Evolutionary conservation across 805 yeast species (phyloP).

Genomic region (Tetrapisispora namnaoensis): DNA sequence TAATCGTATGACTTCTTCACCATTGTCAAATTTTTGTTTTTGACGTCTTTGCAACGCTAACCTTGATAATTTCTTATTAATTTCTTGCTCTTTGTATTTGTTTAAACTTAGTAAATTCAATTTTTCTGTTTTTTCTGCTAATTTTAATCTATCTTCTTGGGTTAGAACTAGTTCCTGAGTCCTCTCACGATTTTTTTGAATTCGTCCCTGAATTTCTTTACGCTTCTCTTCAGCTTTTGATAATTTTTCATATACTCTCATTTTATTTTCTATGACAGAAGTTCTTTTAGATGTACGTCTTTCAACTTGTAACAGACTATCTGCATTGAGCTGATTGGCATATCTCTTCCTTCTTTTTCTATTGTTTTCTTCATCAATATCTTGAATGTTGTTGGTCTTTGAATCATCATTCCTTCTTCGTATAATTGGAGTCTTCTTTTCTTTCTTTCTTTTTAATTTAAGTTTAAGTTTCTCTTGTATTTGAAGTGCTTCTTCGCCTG

Average conservation of each 20-base stretch:
- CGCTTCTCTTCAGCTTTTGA: slow-evolving; percentile 57
- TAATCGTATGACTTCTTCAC: slow-evolving; percentile 17
- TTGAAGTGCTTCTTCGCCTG: slow-evolving; percentile 56
- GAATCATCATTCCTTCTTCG: slow-evolving; percentile 17
- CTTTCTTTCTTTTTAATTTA: slow-evolving; percentile 10
- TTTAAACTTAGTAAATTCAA: slow-evolving; percentile 64
- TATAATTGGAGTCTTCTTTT: slow-evolving; percentile 27
- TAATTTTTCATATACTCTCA: slow-evolving; percentile 65
- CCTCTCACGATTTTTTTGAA: slow-evolving; percentile 39
- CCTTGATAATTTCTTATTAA: slow-evolving; percentile 67
- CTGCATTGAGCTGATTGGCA: slow-evolving; percentile 36
- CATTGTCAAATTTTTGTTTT: slow-evolving; percentile 50
- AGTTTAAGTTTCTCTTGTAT: slow-evolving; percentile 30
- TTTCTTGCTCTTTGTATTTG: slow-evolving; percentile 74
- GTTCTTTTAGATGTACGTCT: slow-evolving; percentile 71
- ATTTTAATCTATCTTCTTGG: slow-evolving; percentile 43
- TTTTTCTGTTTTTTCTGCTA: slow-evolving; percentile 80
- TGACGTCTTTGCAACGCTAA: slow-evolving; percentile 60
- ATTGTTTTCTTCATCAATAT: slow-evolving; percentile 14
- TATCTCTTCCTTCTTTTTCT: slow-evolving; percentile 8
- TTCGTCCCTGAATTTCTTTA: slow-evolving; percentile 33
- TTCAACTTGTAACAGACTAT: slow-evolving; percentile 39
- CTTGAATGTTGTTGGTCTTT: slow-evolving; percentile 1
- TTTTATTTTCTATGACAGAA: slow-evolving; percentile 66
- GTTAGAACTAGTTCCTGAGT: slow-evolving; percentile 32